Conservation (phyloP, 176 grass and related monocot species). For the Cenchrus fungigraminus region DNA sequence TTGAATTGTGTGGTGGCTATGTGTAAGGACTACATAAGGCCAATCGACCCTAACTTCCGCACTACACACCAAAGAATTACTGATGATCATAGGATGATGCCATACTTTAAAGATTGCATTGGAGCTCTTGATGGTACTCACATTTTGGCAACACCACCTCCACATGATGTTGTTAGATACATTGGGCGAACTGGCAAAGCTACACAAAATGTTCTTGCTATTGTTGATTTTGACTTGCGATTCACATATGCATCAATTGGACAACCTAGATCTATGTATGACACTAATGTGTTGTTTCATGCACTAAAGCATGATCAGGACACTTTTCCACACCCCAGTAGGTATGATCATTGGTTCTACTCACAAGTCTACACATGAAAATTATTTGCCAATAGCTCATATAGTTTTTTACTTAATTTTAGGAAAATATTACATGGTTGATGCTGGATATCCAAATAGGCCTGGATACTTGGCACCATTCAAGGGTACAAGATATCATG, state of each 20-base stretch:
- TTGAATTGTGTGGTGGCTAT: background rate
- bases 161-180: background rate
- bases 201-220: background rate
- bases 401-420: too few relatives aligned
- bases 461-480: background rate
- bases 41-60: too few relatives aligned
- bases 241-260: conserved; percentile 1
- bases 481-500: background rate
- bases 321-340: background rate
- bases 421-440: too few relatives aligned
- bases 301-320: background rate
- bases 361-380: too few relatives aligned
- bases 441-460: too few relatives aligned
- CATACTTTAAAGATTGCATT: background rate
- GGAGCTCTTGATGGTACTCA: background rate
- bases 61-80: background rate
- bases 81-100: background rate
- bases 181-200: background rate
- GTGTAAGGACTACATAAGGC: background rate
- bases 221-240: background rate
- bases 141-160: background rate
- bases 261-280: background rate
- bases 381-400: too few relatives aligned
- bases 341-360: background rate
- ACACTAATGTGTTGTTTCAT: background rate